Conservation (phyloP, 148 eudicot species). For the Amaranthus cruentus region DNA sequence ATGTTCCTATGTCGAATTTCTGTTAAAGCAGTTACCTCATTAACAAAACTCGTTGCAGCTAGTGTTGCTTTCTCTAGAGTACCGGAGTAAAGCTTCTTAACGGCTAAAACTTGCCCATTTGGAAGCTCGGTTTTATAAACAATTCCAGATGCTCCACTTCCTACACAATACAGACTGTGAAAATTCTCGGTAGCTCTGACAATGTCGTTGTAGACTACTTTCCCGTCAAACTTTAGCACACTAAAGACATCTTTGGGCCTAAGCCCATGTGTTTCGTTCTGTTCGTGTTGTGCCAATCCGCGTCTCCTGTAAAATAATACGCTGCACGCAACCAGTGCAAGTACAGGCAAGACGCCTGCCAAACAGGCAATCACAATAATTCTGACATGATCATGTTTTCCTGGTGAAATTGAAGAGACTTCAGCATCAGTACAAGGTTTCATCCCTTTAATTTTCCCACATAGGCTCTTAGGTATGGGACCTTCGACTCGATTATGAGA, state of each 20-base stretch:
- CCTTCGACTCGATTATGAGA: constrained; percentile 29
- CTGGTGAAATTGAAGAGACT: neutral
- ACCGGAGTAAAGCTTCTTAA: constrained; percentile 15
- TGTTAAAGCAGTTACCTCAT: constrained; percentile 27
- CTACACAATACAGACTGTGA: constrained; percentile 18
- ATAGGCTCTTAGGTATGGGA: constrained; percentile 27
- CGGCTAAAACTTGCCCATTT: constrained; percentile 25
- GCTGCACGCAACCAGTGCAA: constrained; percentile 5
- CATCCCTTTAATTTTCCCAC: constrained; percentile 22
- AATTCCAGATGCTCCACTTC: constrained; percentile 24
- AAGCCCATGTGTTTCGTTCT: constrained; percentile 1
- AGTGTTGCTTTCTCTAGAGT: neutral
- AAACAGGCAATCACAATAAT: neutral
- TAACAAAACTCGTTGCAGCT: constrained; percentile 14
- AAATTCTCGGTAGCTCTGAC: constrained; percentile 25
- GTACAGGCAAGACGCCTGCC: constrained; percentile 3
- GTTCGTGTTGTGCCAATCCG: neutral
- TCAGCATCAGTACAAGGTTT: constrained; percentile 5
- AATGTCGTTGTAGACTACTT: constrained; percentile 23
- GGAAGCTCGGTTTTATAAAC: constrained; percentile 33
- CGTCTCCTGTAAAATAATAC: neutral
- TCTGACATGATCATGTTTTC: neutral
- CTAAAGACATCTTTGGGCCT: too few species aligned
- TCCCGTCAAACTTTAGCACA: constrained; percentile 21
- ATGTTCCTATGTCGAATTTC: constrained; percentile 31